Conservation (phyloP, 73 alveolate genomes). For the Stentor coeruleus region DNA sequence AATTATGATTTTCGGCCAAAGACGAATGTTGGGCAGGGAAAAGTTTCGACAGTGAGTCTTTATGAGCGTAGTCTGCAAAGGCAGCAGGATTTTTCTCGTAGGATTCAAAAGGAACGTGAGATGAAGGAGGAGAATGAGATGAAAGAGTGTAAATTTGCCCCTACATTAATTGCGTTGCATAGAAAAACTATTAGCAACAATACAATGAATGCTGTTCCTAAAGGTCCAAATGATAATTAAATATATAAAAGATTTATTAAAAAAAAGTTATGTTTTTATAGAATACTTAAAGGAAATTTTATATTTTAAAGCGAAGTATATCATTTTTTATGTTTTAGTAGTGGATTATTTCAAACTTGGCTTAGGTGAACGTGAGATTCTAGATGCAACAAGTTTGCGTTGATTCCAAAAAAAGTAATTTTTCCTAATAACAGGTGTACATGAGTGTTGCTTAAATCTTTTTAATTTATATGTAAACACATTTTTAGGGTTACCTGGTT, state of each 20-base stretch:
- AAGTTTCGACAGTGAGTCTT: not conserved
- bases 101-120: not conserved
- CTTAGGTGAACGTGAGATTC: no score
- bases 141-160: not conserved
- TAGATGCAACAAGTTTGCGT: not conserved
- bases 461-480: not conserved
- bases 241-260: no score
- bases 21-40: not conserved
- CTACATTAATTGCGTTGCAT: no score
- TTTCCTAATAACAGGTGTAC: not conserved
- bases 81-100: not conserved
- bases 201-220: no score
- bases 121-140: not conserved
- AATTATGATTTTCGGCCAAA: not conserved
- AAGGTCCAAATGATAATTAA: no score
- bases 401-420: not conserved
- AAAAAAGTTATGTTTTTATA: no score
- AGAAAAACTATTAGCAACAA: no score
- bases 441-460: not conserved
- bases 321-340: no score
- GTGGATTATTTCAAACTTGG: no score
- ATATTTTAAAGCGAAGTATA: no score
- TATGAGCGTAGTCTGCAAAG: not conserved
- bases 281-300: no score
- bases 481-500: not conserved